Percentiles rank a stretch among this genome's conserved stretches.
Evolutionary conservation across 441 rosid species (phyloP).

Genomic region (Brassica hybrid): DNA sequence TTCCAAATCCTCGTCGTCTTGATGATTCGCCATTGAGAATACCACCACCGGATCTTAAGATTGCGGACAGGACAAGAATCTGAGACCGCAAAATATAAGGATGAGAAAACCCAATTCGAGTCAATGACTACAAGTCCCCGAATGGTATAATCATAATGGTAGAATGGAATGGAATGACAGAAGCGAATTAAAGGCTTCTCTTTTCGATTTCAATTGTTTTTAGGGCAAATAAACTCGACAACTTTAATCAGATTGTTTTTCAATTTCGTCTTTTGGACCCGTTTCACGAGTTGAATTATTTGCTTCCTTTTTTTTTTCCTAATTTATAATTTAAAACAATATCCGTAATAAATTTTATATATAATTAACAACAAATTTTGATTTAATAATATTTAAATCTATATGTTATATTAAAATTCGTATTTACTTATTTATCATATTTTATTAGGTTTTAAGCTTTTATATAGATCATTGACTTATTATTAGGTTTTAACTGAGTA

Average conservation of each 20-base stretch:
- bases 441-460: too few species aligned
- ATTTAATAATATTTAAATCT: too few species aligned
- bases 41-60: slow-evolving; percentile 3
- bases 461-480: too few species aligned
- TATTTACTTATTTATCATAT: too few species aligned
- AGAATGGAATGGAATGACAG: not conserved
- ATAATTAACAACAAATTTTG: too few species aligned
- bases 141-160: not conserved
- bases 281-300: not conserved
- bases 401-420: too few species aligned
- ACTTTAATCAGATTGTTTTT: not conserved
- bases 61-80: slow-evolving; percentile 16
- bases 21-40: slow-evolving; percentile 96
- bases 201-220: slow-evolving; percentile 3
- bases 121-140: not conserved
- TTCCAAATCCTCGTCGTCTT: slow-evolving; percentile 85
- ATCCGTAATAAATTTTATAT: too few species aligned
- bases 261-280: not conserved
- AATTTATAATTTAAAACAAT: too few species aligned
- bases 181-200: not conserved
- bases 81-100: slow-evolving; percentile 25
- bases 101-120: not conserved
- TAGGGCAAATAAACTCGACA: not conserved
- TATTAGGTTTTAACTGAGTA: too few species aligned
- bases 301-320: not conserved